phyloP scores from a whole-genome alignment of 129 eudicot species.

The Heracleum sosnowskyi region DNA sequence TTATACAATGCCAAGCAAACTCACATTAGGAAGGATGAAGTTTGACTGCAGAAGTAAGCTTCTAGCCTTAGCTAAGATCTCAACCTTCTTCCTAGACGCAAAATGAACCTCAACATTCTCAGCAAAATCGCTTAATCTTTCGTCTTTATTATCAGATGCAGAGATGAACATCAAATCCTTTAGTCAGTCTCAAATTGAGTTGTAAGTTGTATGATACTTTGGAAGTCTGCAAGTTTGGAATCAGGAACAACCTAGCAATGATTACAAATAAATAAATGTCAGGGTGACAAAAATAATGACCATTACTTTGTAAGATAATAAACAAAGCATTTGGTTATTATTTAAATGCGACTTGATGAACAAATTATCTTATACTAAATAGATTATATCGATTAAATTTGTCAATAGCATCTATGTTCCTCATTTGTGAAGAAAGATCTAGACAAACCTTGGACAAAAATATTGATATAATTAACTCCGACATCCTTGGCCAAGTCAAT shows the following conservation, averaged over 20 bases:
- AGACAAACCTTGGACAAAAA: constrained; percentile 80
- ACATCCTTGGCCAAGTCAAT: constrained; percentile 97
- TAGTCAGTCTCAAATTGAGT: constrained; percentile 56
- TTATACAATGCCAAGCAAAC: constrained; percentile 2
- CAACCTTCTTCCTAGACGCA: constrained; percentile 88
- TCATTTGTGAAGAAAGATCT: constrained; percentile 3
- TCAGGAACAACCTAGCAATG: constrained; percentile 70
- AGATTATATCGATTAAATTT: neutral
- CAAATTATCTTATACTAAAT: neutral
- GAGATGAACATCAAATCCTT: constrained; percentile 72
- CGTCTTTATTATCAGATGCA: constrained; percentile 49
- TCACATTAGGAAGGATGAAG: constrained; percentile 63
- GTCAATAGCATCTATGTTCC: neutral
- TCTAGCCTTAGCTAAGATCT: constrained; percentile 81
- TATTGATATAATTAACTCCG: constrained; percentile 73
- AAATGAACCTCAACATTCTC: constrained; percentile 95
- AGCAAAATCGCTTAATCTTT: constrained; percentile 63
- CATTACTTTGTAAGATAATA: neutral
- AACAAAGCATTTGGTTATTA: neutral
- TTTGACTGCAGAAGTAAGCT: constrained; percentile 61
- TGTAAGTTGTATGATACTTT: constrained; percentile 52
- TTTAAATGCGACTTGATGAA: neutral
- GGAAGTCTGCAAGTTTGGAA: constrained; percentile 93
- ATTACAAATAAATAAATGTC: constrained; percentile 3
- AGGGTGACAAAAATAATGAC: neutral